Percentiles rank a stretch among this genome's conserved stretches.
phyloP scores from a whole-genome alignment of 164 flowering plant genomes.

The Vitis rupestris region DNA sequence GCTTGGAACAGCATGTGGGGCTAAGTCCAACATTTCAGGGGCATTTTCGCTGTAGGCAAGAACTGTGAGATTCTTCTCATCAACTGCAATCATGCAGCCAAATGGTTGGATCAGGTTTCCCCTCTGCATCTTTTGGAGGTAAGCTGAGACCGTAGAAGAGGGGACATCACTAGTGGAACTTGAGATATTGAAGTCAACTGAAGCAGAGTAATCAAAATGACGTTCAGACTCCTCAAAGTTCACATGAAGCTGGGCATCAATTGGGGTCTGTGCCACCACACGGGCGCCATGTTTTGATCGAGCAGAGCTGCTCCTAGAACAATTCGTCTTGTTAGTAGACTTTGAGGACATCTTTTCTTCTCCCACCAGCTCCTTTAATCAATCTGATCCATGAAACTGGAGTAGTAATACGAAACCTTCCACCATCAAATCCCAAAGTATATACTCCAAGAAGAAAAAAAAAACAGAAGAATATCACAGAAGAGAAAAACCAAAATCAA shows the following conservation, averaged over 20 bases:
- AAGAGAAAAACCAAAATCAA: constrained; percentile 11
- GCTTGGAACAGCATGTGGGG: constrained; percentile 69
- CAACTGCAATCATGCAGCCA: constrained; percentile 67
- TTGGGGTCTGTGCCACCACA: constrained; percentile 50
- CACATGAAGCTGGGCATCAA: constrained; percentile 66
- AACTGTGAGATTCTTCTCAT: constrained; percentile 47
- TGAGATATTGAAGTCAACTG: constrained; percentile 43
- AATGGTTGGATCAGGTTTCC: constrained; percentile 65
- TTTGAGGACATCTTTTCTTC: constrained; percentile 48
- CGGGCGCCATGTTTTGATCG: constrained; percentile 53
- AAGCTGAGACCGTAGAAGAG: constrained; percentile 52
- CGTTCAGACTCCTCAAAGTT: constrained; percentile 54
- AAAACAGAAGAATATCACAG: background rate
- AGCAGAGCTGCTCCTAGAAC: constrained; percentile 54
- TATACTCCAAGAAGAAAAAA: background rate
- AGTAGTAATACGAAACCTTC: background rate
- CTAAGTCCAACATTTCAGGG: constrained; percentile 69
- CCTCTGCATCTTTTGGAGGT: constrained; percentile 61
- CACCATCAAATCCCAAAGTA: constrained; percentile 2
- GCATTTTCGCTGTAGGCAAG: constrained; percentile 75
- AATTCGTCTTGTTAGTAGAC: constrained; percentile 41
- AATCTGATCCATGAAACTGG: constrained; percentile 1
- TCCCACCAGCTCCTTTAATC: constrained; percentile 3
- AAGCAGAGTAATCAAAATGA: constrained; percentile 55
- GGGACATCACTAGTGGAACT: constrained; percentile 44